These are phyloP conservation scores for Artemisia argyi DNA, from an alignment of 129 eudicot species.

Conservation along the genomic window DNA sequence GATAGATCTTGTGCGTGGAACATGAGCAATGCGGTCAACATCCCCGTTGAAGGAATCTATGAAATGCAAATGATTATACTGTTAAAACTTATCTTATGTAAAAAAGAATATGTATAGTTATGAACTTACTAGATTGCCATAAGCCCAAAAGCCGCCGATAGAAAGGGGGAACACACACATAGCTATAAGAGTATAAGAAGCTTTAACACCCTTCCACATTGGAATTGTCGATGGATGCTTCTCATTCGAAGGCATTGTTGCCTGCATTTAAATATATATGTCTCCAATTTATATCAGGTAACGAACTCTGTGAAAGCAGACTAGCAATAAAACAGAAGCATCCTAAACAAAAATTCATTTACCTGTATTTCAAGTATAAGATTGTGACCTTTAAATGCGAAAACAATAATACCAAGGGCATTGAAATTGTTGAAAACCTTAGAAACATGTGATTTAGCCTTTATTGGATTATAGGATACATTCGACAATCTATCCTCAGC, in stretches of 20 bases:
- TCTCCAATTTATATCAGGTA: no score
- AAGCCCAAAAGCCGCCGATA: slow-evolving; percentile 81
- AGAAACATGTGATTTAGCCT: slow-evolving; percentile 16
- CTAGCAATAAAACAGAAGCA: no score
- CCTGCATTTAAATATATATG: slow-evolving; percentile 21
- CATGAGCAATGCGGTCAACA: slow-evolving; percentile 48
- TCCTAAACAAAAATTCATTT: slow-evolving; percentile 2
- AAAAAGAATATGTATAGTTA: neutral
- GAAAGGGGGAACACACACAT: slow-evolving; percentile 70
- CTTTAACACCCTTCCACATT: slow-evolving; percentile 81
- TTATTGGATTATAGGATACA: slow-evolving; percentile 49
- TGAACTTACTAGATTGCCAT: slow-evolving; percentile 49
- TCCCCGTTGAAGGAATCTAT: slow-evolving; percentile 72
- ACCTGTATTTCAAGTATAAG: slow-evolving; percentile 92
- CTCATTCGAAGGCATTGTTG: slow-evolving; percentile 76
- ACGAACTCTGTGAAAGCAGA: neutral
- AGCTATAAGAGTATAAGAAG: slow-evolving; percentile 54
- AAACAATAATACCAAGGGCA: slow-evolving; percentile 73
- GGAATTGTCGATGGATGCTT: slow-evolving; percentile 75
- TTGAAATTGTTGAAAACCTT: slow-evolving; percentile 50
- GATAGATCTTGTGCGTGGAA: slow-evolving; percentile 58
- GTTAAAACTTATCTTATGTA: neutral
- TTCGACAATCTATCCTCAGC: slow-evolving; percentile 44
- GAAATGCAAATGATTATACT: neutral
- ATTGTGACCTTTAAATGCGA: slow-evolving; percentile 87